Conservation (phyloP, 768 basidiomycete genomes). For the Pleurotus pulmonarius region DNA sequence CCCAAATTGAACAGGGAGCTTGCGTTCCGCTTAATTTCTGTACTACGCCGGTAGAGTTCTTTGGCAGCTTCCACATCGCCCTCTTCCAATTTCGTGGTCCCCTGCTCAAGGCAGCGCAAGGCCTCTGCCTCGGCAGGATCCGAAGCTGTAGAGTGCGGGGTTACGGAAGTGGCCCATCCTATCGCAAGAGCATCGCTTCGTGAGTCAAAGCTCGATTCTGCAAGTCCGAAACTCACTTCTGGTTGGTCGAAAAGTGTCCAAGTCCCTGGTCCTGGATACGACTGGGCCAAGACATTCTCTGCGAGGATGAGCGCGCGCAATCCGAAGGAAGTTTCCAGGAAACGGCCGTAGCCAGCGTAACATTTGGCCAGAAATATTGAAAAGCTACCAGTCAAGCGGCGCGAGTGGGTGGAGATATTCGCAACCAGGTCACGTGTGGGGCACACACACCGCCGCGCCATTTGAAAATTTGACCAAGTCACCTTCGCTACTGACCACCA, state of each 20-base stretch:
- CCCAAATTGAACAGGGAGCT: slow-evolving; percentile 86
- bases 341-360: slow-evolving; percentile 4
- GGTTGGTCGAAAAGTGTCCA: slow-evolving; percentile 15
- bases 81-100: slow-evolving; percentile 81
- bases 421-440: not conserved
- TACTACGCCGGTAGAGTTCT: slow-evolving; percentile 70
- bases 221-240: slow-evolving; percentile 24
- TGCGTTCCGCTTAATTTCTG: slow-evolving; percentile 75
- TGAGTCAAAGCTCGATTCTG: slow-evolving; percentile 4
- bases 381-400: not conserved
- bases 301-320: not conserved
- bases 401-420: not conserved
- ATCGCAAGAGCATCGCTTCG: slow-evolving; percentile 5
- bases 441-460: not conserved
- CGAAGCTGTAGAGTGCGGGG: slow-evolving; percentile 74
- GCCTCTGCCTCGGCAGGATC: slow-evolving; percentile 85
- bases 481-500: slow-evolving; percentile 20
- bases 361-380: not conserved
- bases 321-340: slow-evolving; percentile 5
- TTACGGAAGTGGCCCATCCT: slow-evolving; percentile 83
- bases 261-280: slow-evolving; percentile 15
- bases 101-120: slow-evolving; percentile 73
- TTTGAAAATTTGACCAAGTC: slow-evolving; percentile 6
- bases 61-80: slow-evolving; percentile 82
- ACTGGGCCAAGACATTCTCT: not conserved